Evolutionary conservation across 768 basidiomycete species (phyloP).

Genomic region (Suillus spraguei): DNA sequence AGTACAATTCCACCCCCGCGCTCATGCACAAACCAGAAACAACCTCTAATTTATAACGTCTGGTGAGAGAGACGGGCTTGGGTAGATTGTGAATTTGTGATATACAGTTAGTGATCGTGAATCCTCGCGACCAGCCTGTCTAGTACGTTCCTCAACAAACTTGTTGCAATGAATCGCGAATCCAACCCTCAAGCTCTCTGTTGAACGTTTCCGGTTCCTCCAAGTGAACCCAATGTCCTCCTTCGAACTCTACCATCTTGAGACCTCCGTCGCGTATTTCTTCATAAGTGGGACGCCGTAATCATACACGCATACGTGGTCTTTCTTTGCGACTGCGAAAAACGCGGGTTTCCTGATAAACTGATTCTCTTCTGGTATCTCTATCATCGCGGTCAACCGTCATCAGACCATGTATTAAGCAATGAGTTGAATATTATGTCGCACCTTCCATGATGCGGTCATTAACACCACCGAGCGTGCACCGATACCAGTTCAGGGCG

Average conservation of each 20-base stretch:
- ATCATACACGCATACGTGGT: constrained; percentile 34
- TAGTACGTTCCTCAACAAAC: neutral
- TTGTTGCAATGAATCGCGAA: constrained; percentile 19
- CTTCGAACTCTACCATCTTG: constrained; percentile 36
- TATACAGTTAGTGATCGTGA: neutral
- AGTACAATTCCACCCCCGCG: no score
- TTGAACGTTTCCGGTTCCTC: constrained; percentile 38
- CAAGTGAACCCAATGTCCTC: constrained; percentile 42
- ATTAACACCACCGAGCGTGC: constrained; percentile 30
- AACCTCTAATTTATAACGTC: neutral
- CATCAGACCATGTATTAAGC: constrained; percentile 1
- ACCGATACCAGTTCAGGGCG: constrained; percentile 42
- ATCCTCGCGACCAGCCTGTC: neutral
- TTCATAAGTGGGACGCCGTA: constrained; percentile 26
- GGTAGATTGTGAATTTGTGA: neutral
- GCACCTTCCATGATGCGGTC: constrained; percentile 31
- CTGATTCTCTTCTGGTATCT: constrained; percentile 26
- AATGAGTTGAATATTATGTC: constrained; percentile 13
- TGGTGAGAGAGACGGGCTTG: neutral
- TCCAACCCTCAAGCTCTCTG: constrained; percentile 37
- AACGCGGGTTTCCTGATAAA: constrained; percentile 39
- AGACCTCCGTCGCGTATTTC: constrained; percentile 28
- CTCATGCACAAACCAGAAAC: neutral
- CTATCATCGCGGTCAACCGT: constrained; percentile 12
- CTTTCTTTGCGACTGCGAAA: constrained; percentile 37